Percentiles rank a stretch among this genome's conserved stretches.
Conservation (phyloP, 1,139 yeast genomes). For the Geotrichum europaeum region DNA sequence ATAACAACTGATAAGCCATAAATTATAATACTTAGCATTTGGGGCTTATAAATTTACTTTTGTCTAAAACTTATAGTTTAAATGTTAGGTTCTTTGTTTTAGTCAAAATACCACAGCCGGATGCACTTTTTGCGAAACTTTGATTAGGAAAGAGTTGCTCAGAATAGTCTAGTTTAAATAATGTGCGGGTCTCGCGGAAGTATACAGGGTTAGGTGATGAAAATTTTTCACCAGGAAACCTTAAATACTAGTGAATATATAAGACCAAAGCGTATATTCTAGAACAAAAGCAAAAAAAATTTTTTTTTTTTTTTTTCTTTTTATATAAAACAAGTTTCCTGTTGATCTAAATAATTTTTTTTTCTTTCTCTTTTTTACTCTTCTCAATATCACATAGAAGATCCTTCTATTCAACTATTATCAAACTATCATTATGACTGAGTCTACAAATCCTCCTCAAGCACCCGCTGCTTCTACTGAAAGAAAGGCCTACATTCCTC, state of each 20-base stretch:
- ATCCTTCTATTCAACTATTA: neutral
- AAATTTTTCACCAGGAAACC: neutral
- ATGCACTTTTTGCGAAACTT: neutral
- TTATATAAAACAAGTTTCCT: neutral
- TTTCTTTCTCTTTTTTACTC: neutral
- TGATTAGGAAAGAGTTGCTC: too few relatives aligned
- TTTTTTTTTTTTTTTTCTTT: neutral
- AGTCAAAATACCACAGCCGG: too few relatives aligned
- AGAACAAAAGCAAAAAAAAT: neutral
- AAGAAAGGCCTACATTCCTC: conserved; percentile 15
- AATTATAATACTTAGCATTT: neutral
- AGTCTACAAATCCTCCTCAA: conserved; percentile 8
- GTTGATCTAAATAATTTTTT: neutral
- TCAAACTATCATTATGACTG: conserved; percentile 12
- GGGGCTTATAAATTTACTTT: too few relatives aligned
- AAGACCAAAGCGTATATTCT: neutral
- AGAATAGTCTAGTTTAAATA: too few relatives aligned
- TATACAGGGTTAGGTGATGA: neutral
- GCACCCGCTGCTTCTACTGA: conserved; percentile 7
- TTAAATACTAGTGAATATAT: neutral
- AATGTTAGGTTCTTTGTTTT: neutral
- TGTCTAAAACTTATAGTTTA: neutral
- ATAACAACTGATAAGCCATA: neutral
- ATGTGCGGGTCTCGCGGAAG: too few relatives aligned
- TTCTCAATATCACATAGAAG: conserved; percentile 8